Percentiles rank a stretch among this genome's conserved stretches.
Evolutionary conservation across 345 rosid genomes (phyloP).

Genomic region (Cochlearia excelsa): DNA sequence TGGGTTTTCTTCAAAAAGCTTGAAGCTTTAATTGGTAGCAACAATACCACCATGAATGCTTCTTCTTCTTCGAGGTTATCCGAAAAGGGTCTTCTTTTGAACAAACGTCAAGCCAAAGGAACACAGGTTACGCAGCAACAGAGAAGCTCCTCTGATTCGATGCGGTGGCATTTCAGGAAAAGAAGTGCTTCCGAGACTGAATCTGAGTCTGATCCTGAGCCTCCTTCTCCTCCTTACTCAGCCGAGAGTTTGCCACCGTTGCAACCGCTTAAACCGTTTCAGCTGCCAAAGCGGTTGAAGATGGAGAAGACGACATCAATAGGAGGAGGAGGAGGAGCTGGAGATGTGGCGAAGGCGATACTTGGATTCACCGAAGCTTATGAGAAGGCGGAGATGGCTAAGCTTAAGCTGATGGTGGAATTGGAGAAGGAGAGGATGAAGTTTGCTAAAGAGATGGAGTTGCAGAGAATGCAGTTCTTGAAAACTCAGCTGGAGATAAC

Average conservation of each 20-base stretch:
- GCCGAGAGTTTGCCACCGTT: conserved; percentile 47
- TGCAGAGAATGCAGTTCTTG: conserved; percentile 94
- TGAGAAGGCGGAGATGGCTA: conserved; percentile 77
- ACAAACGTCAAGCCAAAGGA: conserved; percentile 24
- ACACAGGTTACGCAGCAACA: conserved; percentile 20
- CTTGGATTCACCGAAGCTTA: conserved; percentile 70
- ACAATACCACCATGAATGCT: conserved; percentile 11
- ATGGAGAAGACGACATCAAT: conserved; percentile 29
- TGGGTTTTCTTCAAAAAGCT: conserved; percentile 77
- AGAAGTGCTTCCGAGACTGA: conserved; percentile 40
- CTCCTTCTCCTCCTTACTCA: conserved; percentile 37
- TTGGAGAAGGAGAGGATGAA: conserved; percentile 90
- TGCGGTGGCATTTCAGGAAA: conserved; percentile 47
- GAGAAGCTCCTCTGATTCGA: conserved; percentile 32
- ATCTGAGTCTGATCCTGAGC: conserved; percentile 41
- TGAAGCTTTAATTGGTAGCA: conserved; percentile 59
- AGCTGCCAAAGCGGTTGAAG: conserved; percentile 28
- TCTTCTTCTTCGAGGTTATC: neutral
- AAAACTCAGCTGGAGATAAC: conserved; percentile 79
- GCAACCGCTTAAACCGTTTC: conserved; percentile 21
- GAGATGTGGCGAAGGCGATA: conserved; percentile 60
- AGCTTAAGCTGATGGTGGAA: conserved; percentile 72
- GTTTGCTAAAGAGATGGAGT: conserved; percentile 78
- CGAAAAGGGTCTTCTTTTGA: conserved; percentile 39
- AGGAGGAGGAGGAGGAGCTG: conserved; percentile 28